Conservation (phyloP, 371 early-diverging fungal species). For the Thermomucor indicae-seudaticae region DNA sequence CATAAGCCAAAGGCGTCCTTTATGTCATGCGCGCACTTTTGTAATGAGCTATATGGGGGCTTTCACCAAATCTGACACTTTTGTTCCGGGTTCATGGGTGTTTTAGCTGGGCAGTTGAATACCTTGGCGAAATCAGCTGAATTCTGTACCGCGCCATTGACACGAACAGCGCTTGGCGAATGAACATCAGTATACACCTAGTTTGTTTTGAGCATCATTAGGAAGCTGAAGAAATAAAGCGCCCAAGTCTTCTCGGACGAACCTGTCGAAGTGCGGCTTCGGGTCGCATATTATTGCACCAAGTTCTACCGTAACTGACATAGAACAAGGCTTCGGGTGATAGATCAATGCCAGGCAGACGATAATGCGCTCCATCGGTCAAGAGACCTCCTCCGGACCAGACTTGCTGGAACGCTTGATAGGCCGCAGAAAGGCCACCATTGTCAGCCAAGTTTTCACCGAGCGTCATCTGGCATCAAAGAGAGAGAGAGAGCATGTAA, state of each 20-base stretch:
- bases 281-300: constrained; percentile 44
- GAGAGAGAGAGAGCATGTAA: background rate
- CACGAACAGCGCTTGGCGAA: constrained; percentile 51
- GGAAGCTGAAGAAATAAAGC: no score
- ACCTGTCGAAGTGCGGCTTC: constrained; percentile 22
- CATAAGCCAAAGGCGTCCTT: no score
- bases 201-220: no score
- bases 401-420: constrained; percentile 18
- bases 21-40: background rate
- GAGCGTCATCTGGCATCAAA: constrained; percentile 39
- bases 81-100: constrained; percentile 51
- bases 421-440: constrained; percentile 55
- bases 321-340: constrained; percentile 49
- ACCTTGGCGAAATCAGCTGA: constrained; percentile 57
- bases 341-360: constrained; percentile 53
- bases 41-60: background rate
- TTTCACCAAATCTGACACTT: constrained; percentile 51
- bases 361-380: constrained; percentile 18
- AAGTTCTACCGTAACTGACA: constrained; percentile 41
- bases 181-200: constrained; percentile 48
- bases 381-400: background rate
- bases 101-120: constrained; percentile 53
- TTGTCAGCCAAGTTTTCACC: constrained; percentile 78
- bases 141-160: constrained; percentile 62
- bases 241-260: constrained; percentile 6